These are phyloP conservation scores for Trifolium dubium DNA, from an alignment of 306 rosid species.

Conservation along the genomic window DNA sequence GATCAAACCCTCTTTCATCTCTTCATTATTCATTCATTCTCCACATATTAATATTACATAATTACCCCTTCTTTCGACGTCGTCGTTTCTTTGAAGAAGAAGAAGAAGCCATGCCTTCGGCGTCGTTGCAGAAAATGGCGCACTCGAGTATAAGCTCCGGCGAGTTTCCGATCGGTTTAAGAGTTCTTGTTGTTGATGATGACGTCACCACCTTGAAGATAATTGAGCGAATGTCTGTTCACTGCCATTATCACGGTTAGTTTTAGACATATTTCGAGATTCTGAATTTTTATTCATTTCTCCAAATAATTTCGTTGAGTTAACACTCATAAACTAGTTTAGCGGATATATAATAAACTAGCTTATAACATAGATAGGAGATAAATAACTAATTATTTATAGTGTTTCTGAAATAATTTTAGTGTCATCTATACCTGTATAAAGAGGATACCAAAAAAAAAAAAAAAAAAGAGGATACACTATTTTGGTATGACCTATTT, in stretches of 20 bases:
- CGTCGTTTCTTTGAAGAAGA: constrained; percentile 16
- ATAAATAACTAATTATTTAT: too few species aligned
- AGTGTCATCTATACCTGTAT: too few species aligned
- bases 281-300: not conserved
- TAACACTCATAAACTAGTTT: not conserved
- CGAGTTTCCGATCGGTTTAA: constrained; percentile 66
- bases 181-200: constrained; percentile 80
- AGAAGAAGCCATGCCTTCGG: constrained; percentile 42
- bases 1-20: not conserved
- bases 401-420: too few species aligned
- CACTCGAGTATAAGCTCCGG: constrained; percentile 50
- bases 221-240: constrained; percentile 66
- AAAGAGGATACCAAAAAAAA: too few species aligned
- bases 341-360: too few species aligned
- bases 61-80: not conserved
- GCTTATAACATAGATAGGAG: too few species aligned
- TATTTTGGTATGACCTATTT: too few species aligned
- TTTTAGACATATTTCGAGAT: not conserved
- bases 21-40: constrained; percentile 25
- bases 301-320: not conserved
- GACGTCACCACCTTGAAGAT: constrained; percentile 59
- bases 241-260: constrained; percentile 67
- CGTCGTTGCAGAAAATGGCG: constrained; percentile 54
- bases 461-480: too few species aligned
- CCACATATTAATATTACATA: not conserved